Conservation (phyloP, 768 basidiomycete genomes). For the Lactarius hengduanensis region DNA sequence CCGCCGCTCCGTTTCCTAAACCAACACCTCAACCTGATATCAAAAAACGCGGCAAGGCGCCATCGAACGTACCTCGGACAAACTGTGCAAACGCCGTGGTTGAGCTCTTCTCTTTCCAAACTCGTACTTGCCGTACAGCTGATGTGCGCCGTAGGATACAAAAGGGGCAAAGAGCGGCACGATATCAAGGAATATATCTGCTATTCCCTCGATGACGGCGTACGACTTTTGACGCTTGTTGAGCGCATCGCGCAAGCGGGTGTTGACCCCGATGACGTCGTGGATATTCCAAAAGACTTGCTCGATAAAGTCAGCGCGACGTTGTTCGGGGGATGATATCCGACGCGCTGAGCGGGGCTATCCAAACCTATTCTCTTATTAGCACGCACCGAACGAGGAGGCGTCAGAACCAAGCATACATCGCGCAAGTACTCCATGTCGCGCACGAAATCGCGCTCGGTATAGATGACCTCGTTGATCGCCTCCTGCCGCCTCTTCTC, state of each 20-base stretch:
- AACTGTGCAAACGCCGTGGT: constrained; percentile 93
- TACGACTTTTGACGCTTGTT: constrained; percentile 95
- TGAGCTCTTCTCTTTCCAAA: constrained; percentile 95
- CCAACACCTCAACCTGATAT: constrained; percentile 1
- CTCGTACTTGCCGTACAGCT: constrained; percentile 97
- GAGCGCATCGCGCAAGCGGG: constrained; percentile 85
- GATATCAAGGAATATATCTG: constrained; percentile 84
- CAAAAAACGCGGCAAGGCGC: neutral
- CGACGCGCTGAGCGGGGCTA: constrained; percentile 74
- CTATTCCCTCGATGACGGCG: constrained; percentile 88
- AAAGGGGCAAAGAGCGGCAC: constrained; percentile 91
- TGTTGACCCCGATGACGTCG: constrained; percentile 92
- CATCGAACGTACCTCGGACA: constrained; percentile 73
- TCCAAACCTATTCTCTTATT: constrained; percentile 62
- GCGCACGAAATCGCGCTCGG: constrained; percentile 95
- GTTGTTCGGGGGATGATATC: constrained; percentile 73
- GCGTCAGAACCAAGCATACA: constrained; percentile 39
- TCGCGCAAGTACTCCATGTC: constrained; percentile 98
- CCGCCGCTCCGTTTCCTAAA: constrained; percentile 81
- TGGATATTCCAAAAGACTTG: constrained; percentile 99
- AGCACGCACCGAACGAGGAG: constrained; percentile 7
- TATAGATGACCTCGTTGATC: constrained; percentile 95
- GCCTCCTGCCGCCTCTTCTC: constrained; percentile 98
- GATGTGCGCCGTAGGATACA: constrained; percentile 93
- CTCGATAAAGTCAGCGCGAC: constrained; percentile 80